Conservation (phyloP, 2,329 filamentous ascomycete genomes). For the Colletotrichum truncatum region DNA sequence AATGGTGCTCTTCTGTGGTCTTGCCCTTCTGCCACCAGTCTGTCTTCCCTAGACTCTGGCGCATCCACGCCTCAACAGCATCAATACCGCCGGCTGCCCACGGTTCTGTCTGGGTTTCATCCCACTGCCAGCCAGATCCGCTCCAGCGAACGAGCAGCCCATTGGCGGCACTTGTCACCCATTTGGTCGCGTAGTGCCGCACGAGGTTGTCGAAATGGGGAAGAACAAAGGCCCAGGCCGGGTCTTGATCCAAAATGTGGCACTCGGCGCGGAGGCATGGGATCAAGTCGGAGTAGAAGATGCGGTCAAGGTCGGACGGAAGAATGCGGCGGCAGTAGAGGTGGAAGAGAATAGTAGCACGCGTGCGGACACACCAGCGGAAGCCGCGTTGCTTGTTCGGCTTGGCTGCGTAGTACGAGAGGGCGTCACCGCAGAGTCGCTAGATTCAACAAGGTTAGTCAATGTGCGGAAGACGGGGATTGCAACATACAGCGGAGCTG, state of each 20-base stretch:
- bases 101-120: not conserved
- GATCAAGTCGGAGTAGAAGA: not conserved
- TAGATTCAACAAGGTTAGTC: not conserved
- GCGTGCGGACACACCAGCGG: not conserved
- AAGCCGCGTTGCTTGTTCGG: not conserved
- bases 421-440: not conserved
- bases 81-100: not conserved
- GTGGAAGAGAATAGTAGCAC: not conserved
- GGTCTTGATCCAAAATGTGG: not conserved
- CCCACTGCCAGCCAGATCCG: not conserved
- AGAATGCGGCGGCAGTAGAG: not conserved
- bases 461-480: not conserved
- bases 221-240: not conserved
- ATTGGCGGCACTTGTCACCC: not conserved
- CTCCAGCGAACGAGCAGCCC: not conserved
- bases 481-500: not conserved
- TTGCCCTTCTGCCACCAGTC: not conserved
- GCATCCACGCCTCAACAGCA: not conserved
- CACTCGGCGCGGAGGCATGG: not conserved
- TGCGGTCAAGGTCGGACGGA: not conserved
- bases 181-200: not conserved
- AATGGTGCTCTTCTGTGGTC: no score
- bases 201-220: not conserved
- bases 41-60: not conserved
- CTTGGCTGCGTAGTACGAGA: not conserved